Base-by-base conservation (phyloP, 139 green algal genomes). In the Haematococcus sp. region DNA sequence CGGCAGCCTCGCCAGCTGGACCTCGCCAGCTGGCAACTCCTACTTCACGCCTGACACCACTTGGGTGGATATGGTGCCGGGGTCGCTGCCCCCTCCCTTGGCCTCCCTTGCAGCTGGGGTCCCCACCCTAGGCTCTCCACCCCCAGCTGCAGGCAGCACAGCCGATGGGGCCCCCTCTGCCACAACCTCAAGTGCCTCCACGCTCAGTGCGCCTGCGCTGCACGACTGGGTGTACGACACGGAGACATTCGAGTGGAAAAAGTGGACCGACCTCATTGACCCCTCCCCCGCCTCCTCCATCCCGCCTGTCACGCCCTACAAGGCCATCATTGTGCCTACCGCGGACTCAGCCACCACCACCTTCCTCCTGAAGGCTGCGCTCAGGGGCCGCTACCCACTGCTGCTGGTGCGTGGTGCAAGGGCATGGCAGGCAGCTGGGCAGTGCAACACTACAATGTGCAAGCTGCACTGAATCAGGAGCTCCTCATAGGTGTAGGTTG, bases 281-380 rank as follows among this genome's bases (percentile, higher is more conserved):
- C 31, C n/a, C 23, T 51, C 58, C 9, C 33, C 70, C 7, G 40
- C 40, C 40, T 30, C 44, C 3, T 23, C 59, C 54, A 83, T 81
- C 22, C 72, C 76, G 5, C 25, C 43, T 0, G 31, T 70, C 27
- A 68, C 72, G 11, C 22, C 35, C 27, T 95, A 89, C 76, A 44
- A 73, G 22, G 32, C 80, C 49, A 89, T 95, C 77, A 87, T 93
- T 33, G 87, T 95, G 30, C 89, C 90, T 16, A 95, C 90, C 0
- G n/a, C 80, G 3, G 90, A 95, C 73, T 91, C 84, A 0, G 80
- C 87, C 2, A 68, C 76, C 19, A 34, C 80, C 17, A 70, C 67
- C 9, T 78, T 75, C 55, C 46, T 86, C 34, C 43, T 83, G n/a
- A 13, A 34, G 22, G 60, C 63, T 17, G 74, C 79, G 20, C 59